Evolutionary conservation across 805 yeast species (phyloP).

Genomic region (Yarrowia sp.): DNA sequence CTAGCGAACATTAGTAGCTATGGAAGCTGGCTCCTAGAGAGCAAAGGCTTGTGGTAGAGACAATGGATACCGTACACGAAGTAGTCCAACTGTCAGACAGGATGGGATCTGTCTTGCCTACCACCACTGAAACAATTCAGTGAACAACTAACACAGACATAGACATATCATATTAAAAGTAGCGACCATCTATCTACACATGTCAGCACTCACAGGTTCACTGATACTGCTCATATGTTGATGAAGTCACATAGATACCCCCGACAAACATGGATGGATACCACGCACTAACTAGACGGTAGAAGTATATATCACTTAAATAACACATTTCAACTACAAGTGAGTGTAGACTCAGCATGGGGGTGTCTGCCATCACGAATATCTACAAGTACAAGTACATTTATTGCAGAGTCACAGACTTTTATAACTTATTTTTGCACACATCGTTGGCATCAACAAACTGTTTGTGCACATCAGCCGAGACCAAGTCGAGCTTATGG

Average conservation of each 20-base stretch:
- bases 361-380: too few relatives aligned
- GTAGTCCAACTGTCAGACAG: neutral
- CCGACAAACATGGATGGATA: too few relatives aligned
- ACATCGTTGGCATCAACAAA: slow-evolving; percentile 29
- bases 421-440: slow-evolving; percentile 28
- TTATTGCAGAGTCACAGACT: neutral
- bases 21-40: neutral
- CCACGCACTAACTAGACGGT: too few relatives aligned
- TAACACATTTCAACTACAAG: too few relatives aligned
- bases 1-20: neutral
- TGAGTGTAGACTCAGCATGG: too few relatives aligned
- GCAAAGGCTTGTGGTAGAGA: neutral
- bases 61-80: neutral
- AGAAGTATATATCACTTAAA: too few relatives aligned
- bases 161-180: too few relatives aligned
- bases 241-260: too few relatives aligned
- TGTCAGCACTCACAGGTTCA: too few relatives aligned
- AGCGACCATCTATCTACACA: too few relatives aligned
- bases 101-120: neutral
- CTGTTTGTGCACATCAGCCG: slow-evolving; percentile 34
- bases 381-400: neutral
- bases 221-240: too few relatives aligned
- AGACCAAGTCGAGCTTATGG: slow-evolving; percentile 39
- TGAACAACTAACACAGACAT: neutral
- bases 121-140: neutral